A percentile compares a stretch with the other conserved stretches of the same genome.
phyloP scores from a whole-genome alignment of 2,329 filamentous ascomycete species.

The Ceratocystis diversiconidia region DNA sequence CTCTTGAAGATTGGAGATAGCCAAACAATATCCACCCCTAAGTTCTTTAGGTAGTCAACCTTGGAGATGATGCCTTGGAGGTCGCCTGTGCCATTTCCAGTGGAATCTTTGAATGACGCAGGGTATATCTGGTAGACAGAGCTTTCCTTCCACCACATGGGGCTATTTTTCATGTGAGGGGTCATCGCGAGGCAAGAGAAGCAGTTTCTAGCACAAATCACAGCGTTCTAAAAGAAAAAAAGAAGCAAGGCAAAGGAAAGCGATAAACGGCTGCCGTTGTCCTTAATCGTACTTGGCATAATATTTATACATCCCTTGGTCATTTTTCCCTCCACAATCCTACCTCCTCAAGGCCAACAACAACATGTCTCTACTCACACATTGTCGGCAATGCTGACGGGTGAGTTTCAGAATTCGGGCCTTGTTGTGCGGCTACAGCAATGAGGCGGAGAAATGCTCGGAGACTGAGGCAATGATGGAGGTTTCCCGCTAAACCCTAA shows the following conservation, averaged over 20 bases:
- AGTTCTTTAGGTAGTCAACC: conserved; percentile 39
- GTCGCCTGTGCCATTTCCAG: conserved; percentile 41
- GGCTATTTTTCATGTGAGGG: conserved; percentile 10
- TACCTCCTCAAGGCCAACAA: not conserved
- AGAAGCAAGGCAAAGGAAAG: not conserved
- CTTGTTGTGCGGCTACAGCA: not conserved
- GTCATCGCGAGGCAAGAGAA: not conserved
- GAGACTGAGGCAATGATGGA: not conserved
- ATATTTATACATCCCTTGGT: not conserved
- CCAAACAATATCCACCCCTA: conserved; percentile 47
- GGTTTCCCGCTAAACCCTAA: not conserved
- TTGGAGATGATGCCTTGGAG: conserved; percentile 43
- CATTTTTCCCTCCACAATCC: not conserved
- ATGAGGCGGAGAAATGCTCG: conserved; percentile 1
- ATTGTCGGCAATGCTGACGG: not conserved
- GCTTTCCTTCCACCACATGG: conserved; percentile 45
- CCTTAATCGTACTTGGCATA: not conserved
- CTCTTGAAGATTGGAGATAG: conserved; percentile 34
- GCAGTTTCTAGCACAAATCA: not conserved
- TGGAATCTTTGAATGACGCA: conserved; percentile 46
- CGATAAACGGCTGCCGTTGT: not conserved
- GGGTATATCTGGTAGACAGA: conserved; percentile 49
- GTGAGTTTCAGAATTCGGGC: not conserved
- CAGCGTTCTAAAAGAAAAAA: not conserved
- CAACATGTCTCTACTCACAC: not conserved